Percentiles rank a stretch among this genome's conserved stretches.
phyloP scores from a whole-genome alignment of 1,139 yeast genomes.

The Scheffersomyces titani region DNA sequence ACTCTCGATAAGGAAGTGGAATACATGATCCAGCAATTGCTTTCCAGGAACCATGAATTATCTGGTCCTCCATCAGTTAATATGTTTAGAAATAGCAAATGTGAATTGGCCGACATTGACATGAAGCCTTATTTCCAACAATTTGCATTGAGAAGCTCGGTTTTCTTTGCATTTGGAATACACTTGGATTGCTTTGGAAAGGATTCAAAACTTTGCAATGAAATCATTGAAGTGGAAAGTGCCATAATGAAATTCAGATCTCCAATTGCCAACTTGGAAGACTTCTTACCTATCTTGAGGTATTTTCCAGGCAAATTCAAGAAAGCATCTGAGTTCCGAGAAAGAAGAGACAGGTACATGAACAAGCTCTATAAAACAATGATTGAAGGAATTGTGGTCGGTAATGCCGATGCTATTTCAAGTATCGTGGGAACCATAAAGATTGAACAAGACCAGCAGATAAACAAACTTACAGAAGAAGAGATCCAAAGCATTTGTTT shows the following conservation, averaged over 20 bases:
- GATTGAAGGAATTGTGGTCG: slow-evolving; percentile 10
- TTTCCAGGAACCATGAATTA: slow-evolving; percentile 21
- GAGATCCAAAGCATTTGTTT: slow-evolving; percentile 67
- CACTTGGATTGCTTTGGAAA: slow-evolving; percentile 44
- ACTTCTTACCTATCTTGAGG: slow-evolving; percentile 59
- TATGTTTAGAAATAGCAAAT: slow-evolving; percentile 12
- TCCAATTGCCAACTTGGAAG: slow-evolving; percentile 60
- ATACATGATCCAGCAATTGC: slow-evolving; percentile 25
- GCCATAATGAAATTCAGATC: slow-evolving; percentile 64
- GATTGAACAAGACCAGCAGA: slow-evolving; percentile 24
- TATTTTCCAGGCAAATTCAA: slow-evolving; percentile 25
- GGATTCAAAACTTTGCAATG: slow-evolving; percentile 45
- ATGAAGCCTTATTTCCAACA: slow-evolving; percentile 48
- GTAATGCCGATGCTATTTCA: slow-evolving; percentile 15
- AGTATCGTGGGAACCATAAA: slow-evolving; percentile 43
- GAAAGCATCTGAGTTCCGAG: slow-evolving; percentile 38
- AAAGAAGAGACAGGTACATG: slow-evolving; percentile 59
- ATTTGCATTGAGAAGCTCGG: slow-evolving; percentile 58
- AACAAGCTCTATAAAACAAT: slow-evolving; percentile 25
- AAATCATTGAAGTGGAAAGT: slow-evolving; percentile 65
- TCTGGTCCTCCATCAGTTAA: slow-evolving; percentile 24
- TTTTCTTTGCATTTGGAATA: slow-evolving; percentile 63
- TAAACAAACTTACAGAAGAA: slow-evolving; percentile 21
- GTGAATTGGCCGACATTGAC: slow-evolving; percentile 33
- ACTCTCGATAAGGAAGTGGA: slow-evolving; percentile 49